Evolutionary conservation across 768 basidiomycete species (phyloP).

Genomic region (Inosperma sp.): DNA sequence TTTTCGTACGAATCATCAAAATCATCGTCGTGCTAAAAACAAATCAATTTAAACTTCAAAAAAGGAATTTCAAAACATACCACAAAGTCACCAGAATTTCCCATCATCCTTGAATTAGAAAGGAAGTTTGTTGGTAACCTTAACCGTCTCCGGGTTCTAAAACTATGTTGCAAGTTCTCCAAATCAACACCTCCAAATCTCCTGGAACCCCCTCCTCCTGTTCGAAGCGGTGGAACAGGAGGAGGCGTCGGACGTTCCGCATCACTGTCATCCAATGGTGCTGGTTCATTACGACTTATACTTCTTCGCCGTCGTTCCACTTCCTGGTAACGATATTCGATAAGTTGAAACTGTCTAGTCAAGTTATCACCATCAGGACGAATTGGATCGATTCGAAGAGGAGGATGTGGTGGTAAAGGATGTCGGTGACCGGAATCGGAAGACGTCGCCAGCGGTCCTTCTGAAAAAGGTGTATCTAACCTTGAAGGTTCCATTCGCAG

Average conservation of each 20-base stretch:
- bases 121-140: not conserved
- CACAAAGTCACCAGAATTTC: constrained; percentile 25
- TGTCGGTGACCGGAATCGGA: not conserved
- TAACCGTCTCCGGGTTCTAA: constrained; percentile 2
- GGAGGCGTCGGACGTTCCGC: not conserved
- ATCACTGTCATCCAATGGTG: not conserved
- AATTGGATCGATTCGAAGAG: not conserved
- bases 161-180: constrained; percentile 2
- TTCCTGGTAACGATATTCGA: constrained; percentile 2
- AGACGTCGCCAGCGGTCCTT: not conserved
- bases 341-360: constrained; percentile 1
- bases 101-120: not conserved
- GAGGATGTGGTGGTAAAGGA: no score
- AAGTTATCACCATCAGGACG: not conserved
- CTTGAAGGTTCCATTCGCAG: not conserved
- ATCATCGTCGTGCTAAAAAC: constrained; percentile 61
- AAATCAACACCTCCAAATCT: constrained; percentile 5
- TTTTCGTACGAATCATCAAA: constrained; percentile 75
- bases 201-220: no score
- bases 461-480: not conserved
- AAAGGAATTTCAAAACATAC: constrained; percentile 33
- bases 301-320: not conserved
- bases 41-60: constrained; percentile 7
- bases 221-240: no score
- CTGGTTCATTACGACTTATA: not conserved